phyloP scores from a whole-genome alignment of 345 rosid genomes.

The Eucalyptus guilfoylei region DNA sequence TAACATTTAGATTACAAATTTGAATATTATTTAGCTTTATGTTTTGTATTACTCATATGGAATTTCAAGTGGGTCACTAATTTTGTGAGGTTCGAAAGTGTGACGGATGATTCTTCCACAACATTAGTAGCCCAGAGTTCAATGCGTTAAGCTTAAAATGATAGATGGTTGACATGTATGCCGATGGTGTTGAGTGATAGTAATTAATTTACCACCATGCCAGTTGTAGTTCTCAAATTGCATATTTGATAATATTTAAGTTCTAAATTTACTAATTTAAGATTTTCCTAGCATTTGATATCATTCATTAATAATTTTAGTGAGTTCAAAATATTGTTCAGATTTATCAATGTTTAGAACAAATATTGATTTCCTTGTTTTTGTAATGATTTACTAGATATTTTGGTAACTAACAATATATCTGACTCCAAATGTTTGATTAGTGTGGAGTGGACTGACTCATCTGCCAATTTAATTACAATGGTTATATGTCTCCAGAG shows the following conservation, averaged over 20 bases:
- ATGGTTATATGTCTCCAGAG: too few relatives aligned
- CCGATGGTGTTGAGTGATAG: rapidly evolving
- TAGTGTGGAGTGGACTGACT: too few relatives aligned
- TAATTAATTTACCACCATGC: not conserved
- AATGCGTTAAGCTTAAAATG: not conserved
- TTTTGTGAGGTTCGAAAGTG: not conserved
- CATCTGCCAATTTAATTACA: too few relatives aligned
- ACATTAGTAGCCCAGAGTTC: not conserved
- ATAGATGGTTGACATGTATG: not conserved
- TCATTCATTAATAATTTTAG: not conserved
- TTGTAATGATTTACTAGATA: too few relatives aligned
- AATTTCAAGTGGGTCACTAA: not conserved
- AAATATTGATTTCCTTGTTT: too few relatives aligned
- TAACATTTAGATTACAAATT: not conserved
- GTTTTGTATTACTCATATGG: not conserved
- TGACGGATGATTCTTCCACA: rapidly evolving
- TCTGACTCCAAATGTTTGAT: too few relatives aligned
- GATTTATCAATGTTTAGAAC: too few relatives aligned
- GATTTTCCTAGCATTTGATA: not conserved
- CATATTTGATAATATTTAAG: not conserved
- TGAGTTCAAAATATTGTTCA: not conserved
- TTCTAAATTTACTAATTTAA: not conserved
- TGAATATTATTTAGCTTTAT: not conserved
- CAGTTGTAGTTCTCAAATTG: not conserved
- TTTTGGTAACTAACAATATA: too few relatives aligned